Evolutionary conservation across 768 basidiomycete genomes (phyloP), one percentile per base, ranked within the genome.

Genomic region (Tephrocybe rancida): DNA sequence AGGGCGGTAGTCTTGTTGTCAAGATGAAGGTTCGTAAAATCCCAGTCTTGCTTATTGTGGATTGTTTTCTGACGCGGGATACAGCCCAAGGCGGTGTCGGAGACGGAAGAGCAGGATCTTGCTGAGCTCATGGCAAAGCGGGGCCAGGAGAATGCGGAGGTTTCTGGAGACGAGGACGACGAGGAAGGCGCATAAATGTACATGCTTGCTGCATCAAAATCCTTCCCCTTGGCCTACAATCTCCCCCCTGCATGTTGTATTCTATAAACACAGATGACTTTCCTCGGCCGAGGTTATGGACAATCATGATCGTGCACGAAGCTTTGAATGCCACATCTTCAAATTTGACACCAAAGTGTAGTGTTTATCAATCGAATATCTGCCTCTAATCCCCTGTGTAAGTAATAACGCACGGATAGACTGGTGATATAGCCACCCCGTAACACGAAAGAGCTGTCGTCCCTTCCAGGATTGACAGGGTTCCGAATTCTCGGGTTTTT

Each of bases 41-140:
- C 4, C 16, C 14, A n/a, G 9, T 26, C 16, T 24, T 57, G 43
- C 16, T 37, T 43, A 37, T 16, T n/a, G 8, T 21, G 14, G 27
- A 52, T 10, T 35, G 22, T 46, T 45, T 55, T 18, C 10, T 11
- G 2, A n/a, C 39, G 22, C 18, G 3, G n/a, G 39, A 1, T 57
- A 26, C 61, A 97, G 94, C 97, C 97, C 55, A 98, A 98, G 79
- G 94, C 96, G 2, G 90, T 99, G 32, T 95, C 92, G 22, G 97
- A 98, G 70, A 92, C 91, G 4, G 97, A 99, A 73, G 97, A 99
- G 70, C 90, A 94, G 60, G 97, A 98, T 68, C 83, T 99, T 58
- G 95, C 94, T 0, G 90, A 94, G 59, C 88, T 97, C 63, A 98
- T 99, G 96, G 92, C 90, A 34, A 91, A 93, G 70, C 95, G 89